Conservation (phyloP, 495 filamentous ascomycete species). For the Aspergillus incahuasiensis region DNA sequence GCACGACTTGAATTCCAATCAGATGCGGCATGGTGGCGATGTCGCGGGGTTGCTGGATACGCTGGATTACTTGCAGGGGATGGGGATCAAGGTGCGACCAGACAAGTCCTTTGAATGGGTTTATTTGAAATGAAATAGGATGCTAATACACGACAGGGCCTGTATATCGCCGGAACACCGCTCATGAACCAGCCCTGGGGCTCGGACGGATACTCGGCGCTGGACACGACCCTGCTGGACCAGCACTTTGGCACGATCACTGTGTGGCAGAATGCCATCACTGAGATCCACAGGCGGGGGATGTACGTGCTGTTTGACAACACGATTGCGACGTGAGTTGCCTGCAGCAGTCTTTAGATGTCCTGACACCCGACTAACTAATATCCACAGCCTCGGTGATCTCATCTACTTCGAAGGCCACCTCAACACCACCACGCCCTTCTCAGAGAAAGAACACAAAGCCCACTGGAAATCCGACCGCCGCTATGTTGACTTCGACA, state of each 20-base stretch:
- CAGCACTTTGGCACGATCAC: constrained; percentile 61
- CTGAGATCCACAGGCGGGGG: constrained; percentile 57
- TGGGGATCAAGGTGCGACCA: constrained; percentile 59
- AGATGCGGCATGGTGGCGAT: constrained; percentile 72
- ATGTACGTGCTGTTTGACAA: constrained; percentile 74
- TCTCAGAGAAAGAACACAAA: constrained; percentile 50
- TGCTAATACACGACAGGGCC: constrained; percentile 31
- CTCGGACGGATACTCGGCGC: constrained; percentile 60
- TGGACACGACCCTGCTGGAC: constrained; percentile 67
- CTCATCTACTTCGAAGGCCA: constrained; percentile 64
- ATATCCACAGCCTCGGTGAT: constrained; percentile 56
- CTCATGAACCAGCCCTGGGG: constrained; percentile 70
- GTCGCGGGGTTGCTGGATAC: constrained; percentile 59
- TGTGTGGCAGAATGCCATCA: constrained; percentile 57
- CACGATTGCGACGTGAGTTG: constrained; percentile 61
- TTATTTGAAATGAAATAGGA: too few relatives aligned
- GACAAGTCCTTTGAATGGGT: too few relatives aligned
- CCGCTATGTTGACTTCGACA: constrained; percentile 57
- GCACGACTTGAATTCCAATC: constrained; percentile 60
- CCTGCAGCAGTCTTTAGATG: not conserved
- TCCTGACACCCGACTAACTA: too few relatives aligned
- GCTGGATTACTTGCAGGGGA: constrained; percentile 68
- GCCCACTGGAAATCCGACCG: constrained; percentile 53
- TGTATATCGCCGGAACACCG: constrained; percentile 64
- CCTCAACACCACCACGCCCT: constrained; percentile 59